Conservation (phyloP, 2,329 filamentous ascomycete genomes). For the Sarocladiaceae sp. region DNA sequence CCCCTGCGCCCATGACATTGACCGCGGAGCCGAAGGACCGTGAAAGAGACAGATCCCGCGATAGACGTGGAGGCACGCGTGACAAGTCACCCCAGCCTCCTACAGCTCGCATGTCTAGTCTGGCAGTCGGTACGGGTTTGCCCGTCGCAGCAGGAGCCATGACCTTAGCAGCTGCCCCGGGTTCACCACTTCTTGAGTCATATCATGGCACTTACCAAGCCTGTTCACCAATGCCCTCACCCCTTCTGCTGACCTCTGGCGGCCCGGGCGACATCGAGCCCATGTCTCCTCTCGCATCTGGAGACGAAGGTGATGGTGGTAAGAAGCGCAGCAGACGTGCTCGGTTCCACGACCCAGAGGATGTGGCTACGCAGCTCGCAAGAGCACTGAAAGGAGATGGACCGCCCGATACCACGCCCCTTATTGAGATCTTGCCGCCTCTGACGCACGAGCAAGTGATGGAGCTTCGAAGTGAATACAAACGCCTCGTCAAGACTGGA, state of each 20-base stretch:
- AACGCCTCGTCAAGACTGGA: conserved; percentile 77
- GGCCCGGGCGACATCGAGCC: conserved; percentile 43
- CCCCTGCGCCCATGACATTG: conserved; percentile 17
- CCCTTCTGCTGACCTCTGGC: conserved; percentile 51
- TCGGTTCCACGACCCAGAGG: conserved; percentile 77
- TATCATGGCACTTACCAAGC: conserved; percentile 93
- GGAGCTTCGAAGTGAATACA: conserved; percentile 82
- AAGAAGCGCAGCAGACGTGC: conserved; percentile 51
- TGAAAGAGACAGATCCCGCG: conserved; percentile 18
- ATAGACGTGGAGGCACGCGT: conserved; percentile 28
- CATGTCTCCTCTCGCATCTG: conserved; percentile 47
- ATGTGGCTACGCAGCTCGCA: conserved; percentile 71
- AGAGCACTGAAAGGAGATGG: conserved; percentile 64
- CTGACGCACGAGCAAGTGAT: conserved; percentile 84
- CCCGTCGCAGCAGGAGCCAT: conserved; percentile 28
- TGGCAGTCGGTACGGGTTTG: conserved; percentile 41
- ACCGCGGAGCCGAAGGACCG: conserved; percentile 20
- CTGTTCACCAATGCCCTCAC: conserved; percentile 89
- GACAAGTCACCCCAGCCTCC: conserved; percentile 44
- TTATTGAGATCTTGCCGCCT: conserved; percentile 78
- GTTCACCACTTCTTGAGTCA: conserved; percentile 81
- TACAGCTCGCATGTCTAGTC: conserved; percentile 42
- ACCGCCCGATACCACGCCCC: conserved; percentile 58
- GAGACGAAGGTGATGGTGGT: conserved; percentile 31
- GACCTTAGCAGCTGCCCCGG: conserved; percentile 55